phyloP scores from a whole-genome alignment of 306 rosid genomes.

The Elaeagnus macrophylla region DNA sequence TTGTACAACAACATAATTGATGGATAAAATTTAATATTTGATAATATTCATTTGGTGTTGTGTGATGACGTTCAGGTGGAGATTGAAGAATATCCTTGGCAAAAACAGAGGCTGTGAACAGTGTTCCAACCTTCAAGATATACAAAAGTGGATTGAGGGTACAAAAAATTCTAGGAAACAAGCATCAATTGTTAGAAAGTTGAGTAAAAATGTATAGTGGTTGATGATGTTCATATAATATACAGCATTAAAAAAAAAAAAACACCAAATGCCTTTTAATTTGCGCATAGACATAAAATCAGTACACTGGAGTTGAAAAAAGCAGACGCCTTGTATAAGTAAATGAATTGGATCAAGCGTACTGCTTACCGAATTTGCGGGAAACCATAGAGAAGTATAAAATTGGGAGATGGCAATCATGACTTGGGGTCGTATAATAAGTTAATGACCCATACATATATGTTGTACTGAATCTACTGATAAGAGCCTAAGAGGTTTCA shows the following conservation, averaged over 20 bases:
- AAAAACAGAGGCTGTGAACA: conserved; percentile 65
- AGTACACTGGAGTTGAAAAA: neutral
- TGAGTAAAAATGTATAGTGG: conserved; percentile 68
- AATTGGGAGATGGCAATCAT: conserved; percentile 16
- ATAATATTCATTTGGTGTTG: neutral
- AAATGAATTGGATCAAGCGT: conserved; percentile 15
- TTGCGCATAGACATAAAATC: conserved; percentile 8
- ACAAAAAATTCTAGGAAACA: conserved; percentile 59
- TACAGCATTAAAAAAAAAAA: neutral
- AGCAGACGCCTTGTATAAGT: too few relatives aligned
- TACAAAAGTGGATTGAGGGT: conserved; percentile 87
- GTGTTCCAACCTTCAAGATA: conserved; percentile 73
- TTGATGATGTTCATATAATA: conserved; percentile 20
- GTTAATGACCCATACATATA: neutral
- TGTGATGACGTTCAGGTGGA: conserved; percentile 51
- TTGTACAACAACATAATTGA: neutral
- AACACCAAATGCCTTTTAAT: conserved; percentile 2
- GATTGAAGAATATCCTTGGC: conserved; percentile 81
- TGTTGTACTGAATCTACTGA: too few relatives aligned
- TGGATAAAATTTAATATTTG: neutral
- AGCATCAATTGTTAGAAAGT: conserved; percentile 56
- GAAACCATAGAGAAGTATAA: conserved; percentile 16
- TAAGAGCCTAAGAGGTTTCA: too few relatives aligned
- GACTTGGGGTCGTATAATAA: conserved; percentile 3
- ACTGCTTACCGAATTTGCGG: conserved; percentile 8